A percentile compares a stretch with the other conserved stretches of the same genome.
Evolutionary conservation across 2,329 filamentous ascomycete species (phyloP).

Genomic region (Monilinia aucupariae): DNA sequence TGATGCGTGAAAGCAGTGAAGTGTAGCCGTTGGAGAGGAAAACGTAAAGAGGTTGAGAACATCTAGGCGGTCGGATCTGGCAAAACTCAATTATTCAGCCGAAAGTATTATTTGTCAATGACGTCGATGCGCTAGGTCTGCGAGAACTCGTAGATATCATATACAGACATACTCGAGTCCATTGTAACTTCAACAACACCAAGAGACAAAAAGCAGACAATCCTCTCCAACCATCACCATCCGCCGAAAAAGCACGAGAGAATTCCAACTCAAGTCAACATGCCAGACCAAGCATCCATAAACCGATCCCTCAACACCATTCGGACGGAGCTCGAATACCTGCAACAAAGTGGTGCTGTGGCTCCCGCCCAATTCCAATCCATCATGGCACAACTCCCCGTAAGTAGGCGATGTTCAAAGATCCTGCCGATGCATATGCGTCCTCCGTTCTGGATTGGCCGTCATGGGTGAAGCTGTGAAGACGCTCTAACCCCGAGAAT

Average conservation of each 20-base stretch:
- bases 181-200: too few species aligned
- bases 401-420: constrained; percentile 7
- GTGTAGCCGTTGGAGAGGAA: not conserved
- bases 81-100: too few species aligned
- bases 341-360: constrained; percentile 32
- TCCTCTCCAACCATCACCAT: not conserved
- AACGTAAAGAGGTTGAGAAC: not conserved
- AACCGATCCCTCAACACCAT: constrained; percentile 30
- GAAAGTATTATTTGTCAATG: too few species aligned
- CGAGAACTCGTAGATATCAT: too few species aligned
- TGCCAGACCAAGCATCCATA: constrained; percentile 31
- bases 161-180: too few species aligned
- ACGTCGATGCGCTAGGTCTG: not conserved
- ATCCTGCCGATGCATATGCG: not conserved
- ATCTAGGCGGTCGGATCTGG: too few species aligned
- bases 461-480: not conserved
- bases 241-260: too few species aligned
- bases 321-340: constrained; percentile 31
- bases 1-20: not conserved
- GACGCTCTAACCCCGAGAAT: not conserved
- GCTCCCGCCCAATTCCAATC: constrained; percentile 32
- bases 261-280: constrained; percentile 14
- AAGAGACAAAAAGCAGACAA: too few species aligned
- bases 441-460: not conserved
- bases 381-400: constrained; percentile 36